phyloP scores from a whole-genome alignment of 345 rosid species.

The Syzygium oleosum region DNA sequence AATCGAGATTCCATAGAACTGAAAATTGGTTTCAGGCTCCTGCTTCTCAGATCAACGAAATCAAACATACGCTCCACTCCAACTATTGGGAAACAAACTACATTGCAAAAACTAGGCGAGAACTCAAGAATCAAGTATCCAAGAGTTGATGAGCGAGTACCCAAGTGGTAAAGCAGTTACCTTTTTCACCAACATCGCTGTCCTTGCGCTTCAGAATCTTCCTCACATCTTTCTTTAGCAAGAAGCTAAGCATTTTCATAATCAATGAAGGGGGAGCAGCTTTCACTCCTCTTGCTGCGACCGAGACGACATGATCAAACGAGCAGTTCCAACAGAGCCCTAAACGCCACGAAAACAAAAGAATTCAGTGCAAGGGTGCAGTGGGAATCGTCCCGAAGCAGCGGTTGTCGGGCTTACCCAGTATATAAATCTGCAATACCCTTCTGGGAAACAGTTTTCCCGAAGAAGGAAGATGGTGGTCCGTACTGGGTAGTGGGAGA shows the following conservation, averaged over 20 bases:
- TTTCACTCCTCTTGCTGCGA: neutral
- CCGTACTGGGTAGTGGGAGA: neutral
- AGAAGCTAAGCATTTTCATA: constrained; percentile 32
- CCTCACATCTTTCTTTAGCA: constrained; percentile 50
- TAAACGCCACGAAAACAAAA: neutral
- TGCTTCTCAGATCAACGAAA: neutral
- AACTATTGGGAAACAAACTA: neutral
- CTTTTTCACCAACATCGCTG: constrained; percentile 83
- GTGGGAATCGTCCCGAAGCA: neutral
- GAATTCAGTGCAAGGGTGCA: neutral
- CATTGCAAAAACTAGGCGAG: neutral
- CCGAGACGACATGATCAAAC: neutral
- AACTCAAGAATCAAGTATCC: neutral
- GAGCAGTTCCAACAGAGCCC: neutral
- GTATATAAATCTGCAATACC: neutral
- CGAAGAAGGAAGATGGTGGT: neutral
- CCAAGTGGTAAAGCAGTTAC: constrained; percentile 7
- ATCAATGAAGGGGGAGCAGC: neutral
- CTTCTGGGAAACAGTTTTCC: neutral
- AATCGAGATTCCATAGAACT: neutral
- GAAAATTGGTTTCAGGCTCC: neutral
- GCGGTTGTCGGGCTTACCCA: neutral
- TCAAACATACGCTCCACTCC: neutral
- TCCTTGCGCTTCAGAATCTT: constrained; percentile 88
- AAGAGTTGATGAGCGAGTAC: neutral